Conservation (phyloP, 2,329 filamentous ascomycete genomes). For the Aureobasidium lini region DNA sequence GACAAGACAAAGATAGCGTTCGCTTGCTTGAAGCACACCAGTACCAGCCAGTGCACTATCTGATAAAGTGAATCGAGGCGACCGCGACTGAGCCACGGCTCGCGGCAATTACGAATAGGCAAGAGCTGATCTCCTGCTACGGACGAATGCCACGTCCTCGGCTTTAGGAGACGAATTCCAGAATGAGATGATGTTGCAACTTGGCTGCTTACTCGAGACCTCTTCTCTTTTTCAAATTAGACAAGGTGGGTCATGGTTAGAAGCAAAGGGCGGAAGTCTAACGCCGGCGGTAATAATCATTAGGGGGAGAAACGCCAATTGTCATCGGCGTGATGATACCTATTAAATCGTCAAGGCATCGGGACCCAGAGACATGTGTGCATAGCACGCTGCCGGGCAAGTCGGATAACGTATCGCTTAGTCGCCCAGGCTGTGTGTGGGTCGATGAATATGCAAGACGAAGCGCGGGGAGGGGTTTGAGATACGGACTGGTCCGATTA, state of each 20-base stretch:
- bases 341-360: constrained; percentile 1
- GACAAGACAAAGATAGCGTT: constrained; percentile 10
- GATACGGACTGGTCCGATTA: constrained; percentile 13
- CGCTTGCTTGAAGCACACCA: not conserved
- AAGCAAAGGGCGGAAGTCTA: constrained; percentile 6
- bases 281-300: constrained; percentile 8
- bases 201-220: constrained; percentile 7
- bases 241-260: constrained; percentile 3
- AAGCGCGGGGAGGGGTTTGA: constrained; percentile 11
- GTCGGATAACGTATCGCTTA: constrained; percentile 12
- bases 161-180: not conserved
- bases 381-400: constrained; percentile 1
- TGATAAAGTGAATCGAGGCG: not conserved
- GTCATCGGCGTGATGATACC: constrained; percentile 2
- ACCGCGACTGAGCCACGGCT: not conserved
- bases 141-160: not conserved
- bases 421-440: constrained; percentile 10
- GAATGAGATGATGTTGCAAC: not conserved
- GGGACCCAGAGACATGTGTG: constrained; percentile 1
- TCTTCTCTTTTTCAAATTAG: constrained; percentile 4
- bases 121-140: not conserved
- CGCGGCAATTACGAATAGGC: constrained; percentile 9
- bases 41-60: not conserved
- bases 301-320: not conserved
- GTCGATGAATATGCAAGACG: constrained; percentile 10